phyloP scores from a whole-genome alignment of 2,329 filamentous ascomycete species.

The Intubia oerlemansii region DNA sequence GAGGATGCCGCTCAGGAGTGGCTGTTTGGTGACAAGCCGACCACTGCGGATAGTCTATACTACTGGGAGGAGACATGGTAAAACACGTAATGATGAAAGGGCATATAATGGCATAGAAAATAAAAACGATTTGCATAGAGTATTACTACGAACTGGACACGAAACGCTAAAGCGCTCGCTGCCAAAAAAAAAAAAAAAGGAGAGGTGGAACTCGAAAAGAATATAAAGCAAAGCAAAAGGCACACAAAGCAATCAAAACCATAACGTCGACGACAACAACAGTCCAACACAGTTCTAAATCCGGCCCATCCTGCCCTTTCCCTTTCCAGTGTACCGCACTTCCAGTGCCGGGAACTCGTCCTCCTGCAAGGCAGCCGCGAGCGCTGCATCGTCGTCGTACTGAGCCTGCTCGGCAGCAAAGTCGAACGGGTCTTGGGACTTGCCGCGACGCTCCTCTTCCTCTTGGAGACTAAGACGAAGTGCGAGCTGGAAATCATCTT shows the following conservation, averaged over 20 bases:
- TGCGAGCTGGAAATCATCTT: conserved; percentile 39
- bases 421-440: neutral
- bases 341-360: conserved; percentile 14
- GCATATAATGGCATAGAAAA: too few species aligned
- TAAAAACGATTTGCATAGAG: too few species aligned
- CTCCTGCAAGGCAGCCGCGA: conserved; percentile 8
- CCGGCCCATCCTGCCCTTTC: conserved; percentile 11
- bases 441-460: conserved; percentile 17
- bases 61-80: conserved; percentile 42
- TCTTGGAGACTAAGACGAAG: conserved; percentile 38
- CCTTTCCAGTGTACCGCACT: conserved; percentile 16
- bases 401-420: conserved; percentile 2
- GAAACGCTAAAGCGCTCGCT: too few species aligned
- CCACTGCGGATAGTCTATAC: conserved; percentile 16
- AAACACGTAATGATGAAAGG: neutral
- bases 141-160: too few species aligned
- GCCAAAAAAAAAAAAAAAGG: too few species aligned
- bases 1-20: conserved; percentile 17
- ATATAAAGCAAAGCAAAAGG: too few species aligned
- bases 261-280: too few species aligned
- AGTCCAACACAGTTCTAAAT: too few species aligned
- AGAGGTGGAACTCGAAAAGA: too few species aligned
- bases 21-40: conserved; percentile 6
- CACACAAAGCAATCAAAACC: too few species aligned
- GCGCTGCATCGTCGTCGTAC: conserved; percentile 5